Base-by-base conservation (phyloP, 1,139 yeast species). In the Candida neerlandica region DNA sequence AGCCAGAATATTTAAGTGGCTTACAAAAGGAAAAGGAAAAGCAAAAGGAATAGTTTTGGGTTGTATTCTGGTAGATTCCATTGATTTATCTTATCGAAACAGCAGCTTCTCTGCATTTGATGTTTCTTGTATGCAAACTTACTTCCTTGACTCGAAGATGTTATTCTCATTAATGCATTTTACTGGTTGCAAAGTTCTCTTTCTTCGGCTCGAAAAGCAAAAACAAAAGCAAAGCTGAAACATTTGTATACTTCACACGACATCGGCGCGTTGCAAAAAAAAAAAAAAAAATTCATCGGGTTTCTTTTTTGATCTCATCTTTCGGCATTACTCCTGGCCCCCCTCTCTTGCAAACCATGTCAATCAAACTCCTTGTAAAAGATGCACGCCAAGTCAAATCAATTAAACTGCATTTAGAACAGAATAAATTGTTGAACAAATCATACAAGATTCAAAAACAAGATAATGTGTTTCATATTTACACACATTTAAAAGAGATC, bases 331-430 rank as follows among this genome's bases (percentile, higher is more conserved):
- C 5, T 23, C 27, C 27, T 4, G 27, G 27, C 10, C 23, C 18
- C 3, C 6, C 10, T 10, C 21, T 16, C 15, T 26, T 5, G 18
- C n/a, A 16, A 15, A 34, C 15, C 14, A 46, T 50, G 50, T 47
- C 53, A 10, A 50, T 55, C 9, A 51, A 52, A 43, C 44, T 55
- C 30, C 27, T 46, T 21, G 41, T 54, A 43, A 19, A 41, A 29
- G 65, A 67, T 44, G 41, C 61, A 10, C 53, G 42, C 29, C 44
- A 50, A 15, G 59, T 72, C 30, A 71, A 71, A 52, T 44, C 47
- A 1, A 51, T 69, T 37, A 71, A 71, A 53, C 51, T 51, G 21
- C 40, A 47, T 9, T 60, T 72, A 18, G 74, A 70, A 50, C 29
- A 19, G 2, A 42, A 48, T 1, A 52, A 51, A 1, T 30, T 48